phyloP scores from a whole-genome alignment of 2,329 filamentous ascomycete species.

The Calonectria pseudoturangicola region DNA sequence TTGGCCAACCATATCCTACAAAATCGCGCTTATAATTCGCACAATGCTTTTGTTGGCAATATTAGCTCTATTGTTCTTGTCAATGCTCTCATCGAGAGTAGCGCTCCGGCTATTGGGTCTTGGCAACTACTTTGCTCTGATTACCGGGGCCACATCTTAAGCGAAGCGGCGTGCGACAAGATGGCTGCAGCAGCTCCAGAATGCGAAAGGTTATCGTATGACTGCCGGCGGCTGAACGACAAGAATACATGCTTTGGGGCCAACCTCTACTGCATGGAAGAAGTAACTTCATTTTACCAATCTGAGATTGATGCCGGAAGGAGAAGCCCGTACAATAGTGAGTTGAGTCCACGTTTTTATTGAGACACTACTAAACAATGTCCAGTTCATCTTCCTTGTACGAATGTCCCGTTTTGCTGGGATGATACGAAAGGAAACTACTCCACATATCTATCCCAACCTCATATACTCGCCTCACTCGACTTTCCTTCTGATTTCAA shows the following conservation, averaged over 20 bases:
- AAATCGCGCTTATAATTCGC: neutral
- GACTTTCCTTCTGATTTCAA: neutral
- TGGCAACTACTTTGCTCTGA: conserved; percentile 4
- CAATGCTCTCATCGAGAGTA: neutral
- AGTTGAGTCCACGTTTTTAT: neutral
- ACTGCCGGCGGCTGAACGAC: neutral
- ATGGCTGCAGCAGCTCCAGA: neutral
- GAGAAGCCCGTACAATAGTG: conserved; percentile 5
- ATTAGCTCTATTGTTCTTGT: conserved; percentile 11
- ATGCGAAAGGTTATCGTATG: neutral
- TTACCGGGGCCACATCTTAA: neutral
- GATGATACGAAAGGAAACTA: conserved; percentile 10
- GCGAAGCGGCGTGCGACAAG: neutral
- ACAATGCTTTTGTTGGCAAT: neutral
- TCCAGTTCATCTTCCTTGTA: neutral
- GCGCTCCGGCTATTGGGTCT: neutral
- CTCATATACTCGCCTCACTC: neutral
- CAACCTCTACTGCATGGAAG: neutral
- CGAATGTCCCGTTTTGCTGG: conserved; percentile 2
- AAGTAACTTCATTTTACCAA: neutral
- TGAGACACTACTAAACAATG: neutral
- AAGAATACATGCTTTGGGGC: neutral
- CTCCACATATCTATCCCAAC: neutral
- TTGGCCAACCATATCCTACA: neutral
- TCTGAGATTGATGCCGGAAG: neutral